Evolutionary conservation across 1,284 basidiomycete genomes (phyloP).

Genomic region (Testicularia cyperi): DNA sequence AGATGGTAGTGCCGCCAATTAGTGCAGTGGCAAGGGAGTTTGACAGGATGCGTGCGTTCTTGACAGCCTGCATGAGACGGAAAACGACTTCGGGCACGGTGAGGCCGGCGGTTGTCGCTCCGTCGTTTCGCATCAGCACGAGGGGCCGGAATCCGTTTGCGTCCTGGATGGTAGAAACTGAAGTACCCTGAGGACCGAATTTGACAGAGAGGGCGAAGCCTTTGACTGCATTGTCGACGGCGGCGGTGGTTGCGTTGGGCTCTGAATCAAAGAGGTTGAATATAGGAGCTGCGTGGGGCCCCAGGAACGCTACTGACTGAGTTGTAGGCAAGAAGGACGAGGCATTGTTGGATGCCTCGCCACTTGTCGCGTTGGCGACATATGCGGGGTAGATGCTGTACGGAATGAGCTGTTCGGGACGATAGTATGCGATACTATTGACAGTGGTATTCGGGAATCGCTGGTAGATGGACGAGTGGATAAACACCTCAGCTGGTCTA

Average conservation of each 20-base stretch:
- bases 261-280: conserved; percentile 19
- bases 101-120: conserved; percentile 19
- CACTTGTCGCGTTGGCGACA: neutral
- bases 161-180: conserved; percentile 5
- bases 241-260: conserved; percentile 4
- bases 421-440: conserved; percentile 28
- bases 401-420: conserved; percentile 22
- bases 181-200: conserved; percentile 8
- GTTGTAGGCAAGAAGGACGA: conserved; percentile 13
- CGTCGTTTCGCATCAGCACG: conserved; percentile 37
- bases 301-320: conserved; percentile 18
- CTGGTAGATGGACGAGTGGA: conserved; percentile 34
- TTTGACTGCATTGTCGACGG: conserved; percentile 24
- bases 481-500: conserved; percentile 25
- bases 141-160: conserved; percentile 24
- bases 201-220: conserved; percentile 11
- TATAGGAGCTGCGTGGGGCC: conserved; percentile 16
- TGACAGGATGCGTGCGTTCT: conserved; percentile 21
- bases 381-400: conserved; percentile 13
- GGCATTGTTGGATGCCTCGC: conserved; percentile 7
- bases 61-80: conserved; percentile 21
- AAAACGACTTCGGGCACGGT: conserved; percentile 24
- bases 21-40: neutral
- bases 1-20: neutral
- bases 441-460: conserved; percentile 29